Evolutionary conservation across 495 filamentous ascomycete species (phyloP), one percentile per base, ranked within the genome.

Genomic region (Penicillium canariense): DNA sequence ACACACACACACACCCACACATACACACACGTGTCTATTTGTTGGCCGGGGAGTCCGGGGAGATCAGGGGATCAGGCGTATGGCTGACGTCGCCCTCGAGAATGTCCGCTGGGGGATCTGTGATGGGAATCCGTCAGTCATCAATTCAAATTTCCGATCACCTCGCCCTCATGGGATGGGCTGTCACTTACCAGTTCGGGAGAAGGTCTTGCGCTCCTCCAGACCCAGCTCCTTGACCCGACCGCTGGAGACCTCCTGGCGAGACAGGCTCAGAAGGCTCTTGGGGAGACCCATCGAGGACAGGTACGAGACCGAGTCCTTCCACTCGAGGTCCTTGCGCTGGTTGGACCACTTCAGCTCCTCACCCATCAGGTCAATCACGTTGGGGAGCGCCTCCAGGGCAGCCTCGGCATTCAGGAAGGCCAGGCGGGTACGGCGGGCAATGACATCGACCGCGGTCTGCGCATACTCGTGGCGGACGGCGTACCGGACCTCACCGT

Each of bases 351-450:
- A 98, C 39, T 84, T 80, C 54, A 97, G 70, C 75, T 98, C 94
- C 64, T 87, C 84, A 47, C 73, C 81, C 94, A 98, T 98, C 53
- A 97, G 77, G 66, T 98, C 94, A 68, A 98, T 96, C 17, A 98
- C 83, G 47, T 65, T 77, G 2, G 94, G 94, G 46, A 97, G 77
- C 1, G 90, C 88, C 75, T 98, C 94, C 23, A 97, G 81, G 8
- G 93, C 90, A 3, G 94, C 94, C 72, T 97, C 91, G 14, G 92
- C 92, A 65, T 98, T 98, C 61, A 98, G 67, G 74, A 98, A 98
- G 11, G 94, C 90, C 55, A 98, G 71, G 34, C 94, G 80, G 43
- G 88, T 98, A 48, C 94, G 78, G 31, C 94, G 81, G 7, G 93
- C 94, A 18, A 98, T 75, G 18, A 97, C 87, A 68, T 98, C 94